Conservation (phyloP, 371 early-diverging fungal genomes). For the Circinella umbellata region DNA sequence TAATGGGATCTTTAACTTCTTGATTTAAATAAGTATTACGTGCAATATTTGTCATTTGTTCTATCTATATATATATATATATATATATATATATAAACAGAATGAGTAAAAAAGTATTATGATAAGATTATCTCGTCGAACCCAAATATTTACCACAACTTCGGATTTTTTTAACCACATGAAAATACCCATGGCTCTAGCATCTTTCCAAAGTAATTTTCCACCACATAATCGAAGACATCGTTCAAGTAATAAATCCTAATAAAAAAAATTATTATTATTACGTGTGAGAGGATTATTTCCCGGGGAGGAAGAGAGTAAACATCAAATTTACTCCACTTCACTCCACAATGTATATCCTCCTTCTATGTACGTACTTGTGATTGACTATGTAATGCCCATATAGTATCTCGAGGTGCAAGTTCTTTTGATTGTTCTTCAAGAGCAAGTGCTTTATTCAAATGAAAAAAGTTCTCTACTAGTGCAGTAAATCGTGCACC, state of each 20-base stretch:
- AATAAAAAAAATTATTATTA: not conserved
- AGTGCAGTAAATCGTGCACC: slow-evolving; percentile 84
- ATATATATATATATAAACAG: not conserved
- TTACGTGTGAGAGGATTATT: not conserved
- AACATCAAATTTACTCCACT: not conserved
- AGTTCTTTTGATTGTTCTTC: slow-evolving; percentile 49
- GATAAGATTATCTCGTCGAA: no score
- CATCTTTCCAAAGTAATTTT: slow-evolving; percentile 82
- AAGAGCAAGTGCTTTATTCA: slow-evolving; percentile 51
- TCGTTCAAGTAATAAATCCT: slow-evolving; percentile 79
- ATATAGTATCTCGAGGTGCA: slow-evolving; percentile 75
- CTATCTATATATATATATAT: slow-evolving; percentile 38
- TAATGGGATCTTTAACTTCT: slow-evolving; percentile 78
- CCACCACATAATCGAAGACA: slow-evolving; percentile 60
- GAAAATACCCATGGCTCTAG: slow-evolving; percentile 80
- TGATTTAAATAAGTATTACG: slow-evolving; percentile 84
- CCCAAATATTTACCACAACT: slow-evolving; percentile 57
- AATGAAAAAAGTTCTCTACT: slow-evolving; percentile 70
- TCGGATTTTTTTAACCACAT: slow-evolving; percentile 85
- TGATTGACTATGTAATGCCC: slow-evolving; percentile 91
- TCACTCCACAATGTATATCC: no score
- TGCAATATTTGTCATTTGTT: slow-evolving; percentile 84
- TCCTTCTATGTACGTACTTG: slow-evolving; percentile 69
- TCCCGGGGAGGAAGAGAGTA: not conserved
- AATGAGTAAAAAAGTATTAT: no score